These are phyloP conservation scores for Aspergillus novoparasiticus DNA, from an alignment of 2,329 filamentous ascomycete species.

Conservation along the genomic window DNA sequence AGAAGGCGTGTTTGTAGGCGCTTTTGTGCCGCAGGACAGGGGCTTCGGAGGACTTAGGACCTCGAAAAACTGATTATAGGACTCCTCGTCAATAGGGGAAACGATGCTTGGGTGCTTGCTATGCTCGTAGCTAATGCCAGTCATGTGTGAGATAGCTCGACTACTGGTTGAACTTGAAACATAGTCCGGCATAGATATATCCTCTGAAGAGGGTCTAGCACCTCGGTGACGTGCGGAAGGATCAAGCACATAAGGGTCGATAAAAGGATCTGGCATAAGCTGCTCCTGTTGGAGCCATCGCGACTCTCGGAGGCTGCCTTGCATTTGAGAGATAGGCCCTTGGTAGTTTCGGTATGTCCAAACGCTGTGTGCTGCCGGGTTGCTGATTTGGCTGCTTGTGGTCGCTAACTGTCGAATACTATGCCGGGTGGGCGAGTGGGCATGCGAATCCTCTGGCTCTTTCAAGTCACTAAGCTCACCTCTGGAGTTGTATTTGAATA, in stretches of 20 bases:
- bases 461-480: constrained; percentile 39
- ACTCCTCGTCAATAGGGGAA: constrained; percentile 39
- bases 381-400: constrained; percentile 23
- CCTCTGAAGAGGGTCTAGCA: constrained; percentile 43
- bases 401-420: constrained; percentile 24
- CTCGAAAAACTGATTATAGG: constrained; percentile 40
- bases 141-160: constrained; percentile 44
- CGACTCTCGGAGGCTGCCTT: constrained; percentile 24
- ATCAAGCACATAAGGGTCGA: constrained; percentile 39
- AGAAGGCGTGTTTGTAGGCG: constrained; percentile 35
- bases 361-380: constrained; percentile 25
- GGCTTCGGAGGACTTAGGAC: constrained; percentile 40
- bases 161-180: constrained; percentile 44
- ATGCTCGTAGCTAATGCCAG: constrained; percentile 45
- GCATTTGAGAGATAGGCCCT: constrained; percentile 30
- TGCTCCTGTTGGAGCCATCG: constrained; percentile 33
- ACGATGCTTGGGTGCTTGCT: constrained; percentile 43
- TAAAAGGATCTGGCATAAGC: constrained; percentile 44
- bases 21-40: constrained; percentile 29
- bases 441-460: constrained; percentile 58
- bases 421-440: constrained; percentile 61
- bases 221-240: constrained; percentile 31
- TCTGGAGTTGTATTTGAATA: constrained; percentile 38
- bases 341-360: constrained; percentile 37
- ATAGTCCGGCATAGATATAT: constrained; percentile 55